Evolutionary conservation across 108 stramenopile species (phyloP).

Genomic region (Discostella pseudostelligera): DNA sequence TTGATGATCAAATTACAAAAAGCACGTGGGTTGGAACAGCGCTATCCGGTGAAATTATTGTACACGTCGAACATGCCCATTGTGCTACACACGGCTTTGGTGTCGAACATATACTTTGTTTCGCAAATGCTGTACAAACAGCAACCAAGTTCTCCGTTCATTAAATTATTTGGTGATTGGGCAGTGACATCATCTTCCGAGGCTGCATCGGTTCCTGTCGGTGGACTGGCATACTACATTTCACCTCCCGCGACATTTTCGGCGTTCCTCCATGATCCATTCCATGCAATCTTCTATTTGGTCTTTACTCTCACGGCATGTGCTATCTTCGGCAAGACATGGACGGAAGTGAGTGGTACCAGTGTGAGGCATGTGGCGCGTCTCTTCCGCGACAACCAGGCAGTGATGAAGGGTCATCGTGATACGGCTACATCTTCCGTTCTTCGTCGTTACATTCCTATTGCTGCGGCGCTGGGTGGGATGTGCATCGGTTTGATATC

Average conservation of each 20-base stretch:
- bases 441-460: conserved; percentile 97
- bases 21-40: conserved; percentile 91
- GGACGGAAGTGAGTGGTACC: conserved; percentile 98
- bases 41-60: conserved; percentile 97
- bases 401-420: conserved; percentile 99
- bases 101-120: conserved; percentile 99
- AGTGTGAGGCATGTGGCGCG: conserved; percentile 98
- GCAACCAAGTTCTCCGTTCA: conserved; percentile 89
- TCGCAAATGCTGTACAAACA: conserved; percentile 98
- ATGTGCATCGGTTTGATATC: conserved; percentile 99
- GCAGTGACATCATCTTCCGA: conserved; percentile 54
- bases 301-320: conserved; percentile 96
- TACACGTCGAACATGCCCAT: conserved; percentile 99
- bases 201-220: conserved; percentile 85
- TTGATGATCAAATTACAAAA: conserved; percentile 96
- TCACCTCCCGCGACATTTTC: conserved; percentile 90
- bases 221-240: conserved; percentile 99
- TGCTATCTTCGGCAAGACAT: conserved; percentile 97
- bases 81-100: conserved; percentile 98
- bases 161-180: conserved; percentile 97
- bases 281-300: conserved; percentile 98
- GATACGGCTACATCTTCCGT: conserved; percentile 92
- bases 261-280: conserved; percentile 95
- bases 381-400: conserved; percentile 97
- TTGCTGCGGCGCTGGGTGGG: conserved; percentile 98